These are phyloP conservation scores for Tricholoma hemisulphureum DNA, from an alignment of 768 basidiomycete species.

Conservation along the genomic window DNA sequence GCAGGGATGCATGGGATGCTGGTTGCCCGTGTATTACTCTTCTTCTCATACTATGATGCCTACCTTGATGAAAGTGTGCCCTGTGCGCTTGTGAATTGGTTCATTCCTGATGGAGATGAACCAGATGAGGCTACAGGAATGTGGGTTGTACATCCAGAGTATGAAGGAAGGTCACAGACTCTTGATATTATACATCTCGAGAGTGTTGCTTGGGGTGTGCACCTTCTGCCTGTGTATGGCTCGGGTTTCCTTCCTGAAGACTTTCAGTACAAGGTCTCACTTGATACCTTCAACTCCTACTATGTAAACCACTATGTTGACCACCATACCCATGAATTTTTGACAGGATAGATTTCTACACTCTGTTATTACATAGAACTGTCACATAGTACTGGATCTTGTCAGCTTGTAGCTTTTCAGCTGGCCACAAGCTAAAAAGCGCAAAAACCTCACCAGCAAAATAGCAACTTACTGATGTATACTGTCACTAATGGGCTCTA, in stretches of 20 bases:
- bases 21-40: slow-evolving; percentile 22
- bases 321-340: slow-evolving; percentile 26
- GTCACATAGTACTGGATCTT: background rate
- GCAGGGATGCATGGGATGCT: slow-evolving; percentile 26
- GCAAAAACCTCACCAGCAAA: background rate
- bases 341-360: background rate
- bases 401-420: background rate
- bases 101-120: slow-evolving; percentile 7
- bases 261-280: slow-evolving; percentile 18
- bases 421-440: background rate
- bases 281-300: slow-evolving; percentile 28
- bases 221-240: slow-evolving; percentile 30
- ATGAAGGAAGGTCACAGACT: slow-evolving; percentile 11
- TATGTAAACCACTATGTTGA: slow-evolving; percentile 34
- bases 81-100: slow-evolving; percentile 33
- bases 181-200: slow-evolving; percentile 16
- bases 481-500: too few relatives aligned
- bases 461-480: background rate
- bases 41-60: slow-evolving; percentile 22
- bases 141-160: too few relatives aligned
- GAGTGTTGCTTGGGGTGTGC: slow-evolving; percentile 25
- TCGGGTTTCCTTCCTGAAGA: slow-evolving; percentile 3
- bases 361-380: background rate
- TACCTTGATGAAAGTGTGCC: background rate
- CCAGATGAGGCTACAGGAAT: background rate